These are phyloP conservation scores for Trametes versicolor DNA, from an alignment of 1,284 basidiomycete species.

Conservation along the genomic window DNA sequence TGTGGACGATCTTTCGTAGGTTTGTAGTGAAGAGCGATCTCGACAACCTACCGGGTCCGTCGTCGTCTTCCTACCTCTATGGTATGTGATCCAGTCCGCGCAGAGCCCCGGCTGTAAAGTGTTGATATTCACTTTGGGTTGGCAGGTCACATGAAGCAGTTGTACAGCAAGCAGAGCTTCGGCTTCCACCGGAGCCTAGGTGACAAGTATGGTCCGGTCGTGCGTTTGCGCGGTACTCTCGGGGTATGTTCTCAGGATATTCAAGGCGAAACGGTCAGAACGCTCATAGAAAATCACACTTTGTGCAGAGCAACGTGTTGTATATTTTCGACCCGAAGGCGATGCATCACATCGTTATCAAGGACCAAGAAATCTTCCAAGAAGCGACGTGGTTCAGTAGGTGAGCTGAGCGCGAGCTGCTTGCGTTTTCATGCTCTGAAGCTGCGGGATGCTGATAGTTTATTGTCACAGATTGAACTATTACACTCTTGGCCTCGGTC, in stretches of 20 bases:
- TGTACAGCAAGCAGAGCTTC: constrained; percentile 30
- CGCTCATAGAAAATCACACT: not conserved
- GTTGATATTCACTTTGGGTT: not conserved
- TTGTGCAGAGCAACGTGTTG: constrained; percentile 33
- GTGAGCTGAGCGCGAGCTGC: constrained; percentile 8
- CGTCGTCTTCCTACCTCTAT: constrained; percentile 20
- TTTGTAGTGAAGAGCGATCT: too few relatives aligned
- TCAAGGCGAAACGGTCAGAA: too few relatives aligned
- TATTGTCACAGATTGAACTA: not conserved
- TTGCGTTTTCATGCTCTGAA: too few relatives aligned
- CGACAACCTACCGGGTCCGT: constrained; percentile 28
- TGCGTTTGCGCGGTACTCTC: constrained; percentile 27
- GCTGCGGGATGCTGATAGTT: too few relatives aligned
- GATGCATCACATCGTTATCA: constrained; percentile 44
- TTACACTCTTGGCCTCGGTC: constrained; percentile 17
- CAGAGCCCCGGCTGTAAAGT: not conserved
- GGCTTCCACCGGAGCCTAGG: constrained; percentile 32
- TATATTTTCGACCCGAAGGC: constrained; percentile 42
- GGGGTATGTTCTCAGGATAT: constrained; percentile 17
- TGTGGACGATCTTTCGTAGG: constrained; percentile 23
- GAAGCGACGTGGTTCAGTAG: constrained; percentile 32
- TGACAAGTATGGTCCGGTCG: constrained; percentile 35
- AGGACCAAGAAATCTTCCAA: constrained; percentile 46
- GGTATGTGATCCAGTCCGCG: constrained; percentile 5
- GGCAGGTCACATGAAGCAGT: constrained; percentile 29